A percentile compares a stretch with the other conserved stretches of the same genome.
phyloP scores from a whole-genome alignment of 1,284 basidiomycete genomes.

The Hymenochaete sp. region DNA sequence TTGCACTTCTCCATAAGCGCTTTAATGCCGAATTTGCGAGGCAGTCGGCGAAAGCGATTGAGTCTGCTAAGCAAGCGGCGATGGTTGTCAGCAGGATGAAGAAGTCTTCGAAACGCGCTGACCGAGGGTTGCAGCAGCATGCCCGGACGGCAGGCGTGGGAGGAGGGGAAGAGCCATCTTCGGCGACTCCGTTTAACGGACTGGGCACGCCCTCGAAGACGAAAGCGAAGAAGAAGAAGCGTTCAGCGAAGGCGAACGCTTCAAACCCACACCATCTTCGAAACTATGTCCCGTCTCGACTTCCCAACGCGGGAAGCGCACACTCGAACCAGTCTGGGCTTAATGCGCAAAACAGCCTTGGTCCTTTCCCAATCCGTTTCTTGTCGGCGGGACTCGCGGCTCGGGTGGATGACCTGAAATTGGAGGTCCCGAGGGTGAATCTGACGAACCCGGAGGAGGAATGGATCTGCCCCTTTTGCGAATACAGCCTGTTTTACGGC shows the following conservation, averaged over 20 bases:
- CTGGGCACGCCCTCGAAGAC: conserved; percentile 13
- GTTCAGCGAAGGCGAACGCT: conserved; percentile 75
- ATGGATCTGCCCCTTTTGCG: conserved; percentile 86
- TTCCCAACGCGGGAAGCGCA: conserved; percentile 44
- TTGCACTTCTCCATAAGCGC: conserved; percentile 48
- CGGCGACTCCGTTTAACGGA: background rate
- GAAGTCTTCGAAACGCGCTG: conserved; percentile 31
- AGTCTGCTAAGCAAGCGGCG: conserved; percentile 41
- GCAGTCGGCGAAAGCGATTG: conserved; percentile 51
- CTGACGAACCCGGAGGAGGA: conserved; percentile 64
- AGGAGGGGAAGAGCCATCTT: too few relatives aligned
- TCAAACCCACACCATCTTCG: conserved; percentile 85
- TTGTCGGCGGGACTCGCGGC: conserved; percentile 58
- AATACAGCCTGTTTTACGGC: conserved; percentile 79
- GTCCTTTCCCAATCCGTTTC: conserved; percentile 55
- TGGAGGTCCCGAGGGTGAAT: conserved; percentile 26
- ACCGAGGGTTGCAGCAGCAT: conserved; percentile 34
- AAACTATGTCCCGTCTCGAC: conserved; percentile 76
- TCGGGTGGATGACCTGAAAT: conserved; percentile 30
- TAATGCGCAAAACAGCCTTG: conserved; percentile 41
- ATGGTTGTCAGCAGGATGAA: conserved; percentile 25
- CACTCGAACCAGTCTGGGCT: conserved; percentile 28
- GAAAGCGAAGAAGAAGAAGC: conserved; percentile 78
- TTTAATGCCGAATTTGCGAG: conserved; percentile 65
- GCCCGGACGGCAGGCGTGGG: background rate